Percentiles rank a stretch among this genome's conserved stretches.
Evolutionary conservation across 1,284 basidiomycete species (phyloP).

Genomic region (Moesziomyces antarcticus): DNA sequence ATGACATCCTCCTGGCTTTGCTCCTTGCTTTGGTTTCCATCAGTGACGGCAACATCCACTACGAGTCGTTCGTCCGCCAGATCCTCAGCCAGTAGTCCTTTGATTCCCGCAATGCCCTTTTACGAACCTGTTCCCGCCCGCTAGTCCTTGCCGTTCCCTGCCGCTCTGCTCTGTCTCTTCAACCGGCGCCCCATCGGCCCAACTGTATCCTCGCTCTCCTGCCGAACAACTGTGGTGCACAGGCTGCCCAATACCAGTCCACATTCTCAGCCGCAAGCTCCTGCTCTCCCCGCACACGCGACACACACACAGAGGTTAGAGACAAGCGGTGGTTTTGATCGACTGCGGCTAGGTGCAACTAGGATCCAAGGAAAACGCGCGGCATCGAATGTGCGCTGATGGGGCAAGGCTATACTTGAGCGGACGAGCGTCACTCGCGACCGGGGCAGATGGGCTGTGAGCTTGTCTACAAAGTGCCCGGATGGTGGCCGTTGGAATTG

Average conservation of each 20-base stretch:
- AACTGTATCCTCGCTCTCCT: too few species aligned
- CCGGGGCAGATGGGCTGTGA: conserved; percentile 40
- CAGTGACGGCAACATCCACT: conserved; percentile 96
- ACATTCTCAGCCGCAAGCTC: too few species aligned
- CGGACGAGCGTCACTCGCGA: not conserved
- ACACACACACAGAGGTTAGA: too few species aligned
- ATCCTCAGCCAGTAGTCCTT: conserved; percentile 73
- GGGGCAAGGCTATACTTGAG: too few species aligned
- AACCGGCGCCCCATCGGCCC: conserved; percentile 1
- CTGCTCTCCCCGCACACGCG: too few species aligned
- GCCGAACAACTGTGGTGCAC: too few species aligned
- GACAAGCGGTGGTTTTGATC: too few species aligned
- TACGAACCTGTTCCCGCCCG: not conserved
- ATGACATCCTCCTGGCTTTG: not conserved
- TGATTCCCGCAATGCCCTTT: not conserved
- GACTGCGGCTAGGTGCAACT: too few species aligned
- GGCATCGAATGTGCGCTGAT: too few species aligned
- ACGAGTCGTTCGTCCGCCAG: conserved; percentile 92
- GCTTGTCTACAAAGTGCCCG: conserved; percentile 22
- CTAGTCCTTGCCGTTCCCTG: conserved; percentile 6
- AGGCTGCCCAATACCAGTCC: too few species aligned
- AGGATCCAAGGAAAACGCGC: too few species aligned
- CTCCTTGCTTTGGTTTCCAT: not conserved
- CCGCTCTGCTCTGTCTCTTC: conserved; percentile 1
- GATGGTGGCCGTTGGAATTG: conserved; percentile 4